Evolutionary conservation across 2,329 filamentous ascomycete genomes (phyloP).

Genomic region (Alternaria dauci): DNA sequence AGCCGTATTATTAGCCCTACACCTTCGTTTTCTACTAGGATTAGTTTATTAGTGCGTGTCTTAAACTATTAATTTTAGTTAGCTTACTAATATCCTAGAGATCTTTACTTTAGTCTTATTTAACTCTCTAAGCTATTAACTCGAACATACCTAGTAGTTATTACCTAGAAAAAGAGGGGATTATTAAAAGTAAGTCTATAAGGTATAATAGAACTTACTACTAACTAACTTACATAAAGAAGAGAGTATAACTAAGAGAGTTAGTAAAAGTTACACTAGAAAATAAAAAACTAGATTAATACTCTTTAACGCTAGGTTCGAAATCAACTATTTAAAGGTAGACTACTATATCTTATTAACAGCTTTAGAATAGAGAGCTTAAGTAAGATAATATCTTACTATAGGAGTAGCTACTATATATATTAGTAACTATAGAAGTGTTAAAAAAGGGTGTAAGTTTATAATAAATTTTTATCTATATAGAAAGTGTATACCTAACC

Average conservation of each 20-base stretch:
- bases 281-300: constrained; percentile 14
- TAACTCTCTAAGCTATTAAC: neutral
- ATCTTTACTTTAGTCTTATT: neutral
- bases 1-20: neutral
- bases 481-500: constrained; percentile 12
- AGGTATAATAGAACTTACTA: constrained; percentile 1
- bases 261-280: constrained; percentile 12
- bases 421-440: constrained; percentile 12
- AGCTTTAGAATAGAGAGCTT: constrained; percentile 17
- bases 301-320: constrained; percentile 15
- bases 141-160: neutral
- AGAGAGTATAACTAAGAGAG: constrained; percentile 15
- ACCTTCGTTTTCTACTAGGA: neutral
- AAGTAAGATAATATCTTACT: constrained; percentile 8
- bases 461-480: constrained; percentile 5
- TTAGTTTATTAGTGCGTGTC: neutral
- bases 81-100: neutral
- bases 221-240: constrained; percentile 2
- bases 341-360: constrained; percentile 13
- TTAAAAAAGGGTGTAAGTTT: constrained; percentile 12
- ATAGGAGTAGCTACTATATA: constrained; percentile 5
- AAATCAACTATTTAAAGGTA: constrained; percentile 5
- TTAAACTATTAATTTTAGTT: neutral
- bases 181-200: neutral
- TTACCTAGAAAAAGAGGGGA: neutral